phyloP scores from a whole-genome alignment of 2,329 filamentous ascomycete genomes.

The Sporothrix euskadiensis region DNA sequence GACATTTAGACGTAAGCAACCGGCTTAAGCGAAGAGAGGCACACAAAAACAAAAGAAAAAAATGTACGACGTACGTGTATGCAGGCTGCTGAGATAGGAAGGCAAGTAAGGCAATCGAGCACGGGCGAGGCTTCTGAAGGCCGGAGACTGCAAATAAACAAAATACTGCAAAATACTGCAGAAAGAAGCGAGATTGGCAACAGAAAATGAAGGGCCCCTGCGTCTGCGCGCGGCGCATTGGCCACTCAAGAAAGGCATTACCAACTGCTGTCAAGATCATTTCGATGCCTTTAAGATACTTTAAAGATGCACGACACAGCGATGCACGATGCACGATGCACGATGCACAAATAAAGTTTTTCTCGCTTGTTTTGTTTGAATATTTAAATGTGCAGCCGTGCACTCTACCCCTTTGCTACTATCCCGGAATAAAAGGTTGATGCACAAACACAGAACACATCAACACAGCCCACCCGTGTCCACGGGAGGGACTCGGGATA shows the following conservation, averaged over 20 bases:
- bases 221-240: neutral
- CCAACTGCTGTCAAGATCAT: neutral
- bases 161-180: neutral
- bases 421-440: neutral
- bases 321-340: neutral
- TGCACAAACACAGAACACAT: neutral
- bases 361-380: neutral
- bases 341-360: neutral
- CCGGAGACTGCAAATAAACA: neutral
- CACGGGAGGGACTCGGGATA: neutral
- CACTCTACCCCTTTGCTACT: neutral
- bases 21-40: neutral
- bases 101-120: neutral
- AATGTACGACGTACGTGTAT: neutral
- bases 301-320: neutral
- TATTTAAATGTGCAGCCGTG: neutral
- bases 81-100: constrained; percentile 13
- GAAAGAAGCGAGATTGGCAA: neutral
- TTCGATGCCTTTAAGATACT: neutral
- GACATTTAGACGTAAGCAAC: neutral
- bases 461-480: neutral
- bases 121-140: neutral
- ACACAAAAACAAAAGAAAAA: neutral
- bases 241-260: neutral
- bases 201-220: neutral